Percentiles rank a stretch among this genome's conserved stretches.
These are phyloP conservation scores for Gossypium schwendimanii DNA, from an alignment of 441 rosid species.

Conservation along the genomic window DNA sequence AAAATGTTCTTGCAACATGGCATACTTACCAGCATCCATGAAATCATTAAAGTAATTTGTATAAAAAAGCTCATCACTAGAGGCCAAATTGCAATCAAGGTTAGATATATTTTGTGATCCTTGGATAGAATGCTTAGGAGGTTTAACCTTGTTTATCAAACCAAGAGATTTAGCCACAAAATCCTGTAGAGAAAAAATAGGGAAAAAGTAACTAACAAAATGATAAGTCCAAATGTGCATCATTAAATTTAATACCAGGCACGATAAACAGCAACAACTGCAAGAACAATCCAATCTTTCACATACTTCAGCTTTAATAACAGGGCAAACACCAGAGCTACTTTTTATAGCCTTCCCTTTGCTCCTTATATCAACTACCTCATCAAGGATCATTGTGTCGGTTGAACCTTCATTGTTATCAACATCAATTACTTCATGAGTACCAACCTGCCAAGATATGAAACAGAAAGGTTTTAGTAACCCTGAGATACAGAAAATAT, in stretches of 20 bases:
- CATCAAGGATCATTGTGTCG: conserved; percentile 32
- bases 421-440: conserved; percentile 46
- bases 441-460: not conserved
- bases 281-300: conserved; percentile 4
- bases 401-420: conserved; percentile 47
- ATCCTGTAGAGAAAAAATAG: conserved; percentile 19
- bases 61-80: conserved; percentile 30
- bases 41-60: conserved; percentile 19
- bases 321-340: conserved; percentile 19
- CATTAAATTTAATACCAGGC: not conserved
- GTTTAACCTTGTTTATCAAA: conserved; percentile 6
- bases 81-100: conserved; percentile 29
- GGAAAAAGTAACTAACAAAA: not conserved
- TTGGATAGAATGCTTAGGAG: conserved; percentile 20
- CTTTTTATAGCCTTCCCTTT: conserved; percentile 52
- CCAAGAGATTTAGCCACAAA: conserved; percentile 20
- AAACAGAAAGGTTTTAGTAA: not conserved
- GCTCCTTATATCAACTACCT: conserved; percentile 29
- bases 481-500: not conserved
- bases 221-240: not conserved
- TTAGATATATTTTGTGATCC: conserved; percentile 28
- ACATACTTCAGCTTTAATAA: conserved; percentile 28
- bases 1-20: conserved; percentile 52
- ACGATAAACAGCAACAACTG: not conserved
- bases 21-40: conserved; percentile 36